Percentiles rank a stretch among this genome's conserved stretches.
These are phyloP conservation scores for Zymoseptoria tritici DNA, from an alignment of 2,329 filamentous ascomycete genomes.

Conservation along the genomic window DNA sequence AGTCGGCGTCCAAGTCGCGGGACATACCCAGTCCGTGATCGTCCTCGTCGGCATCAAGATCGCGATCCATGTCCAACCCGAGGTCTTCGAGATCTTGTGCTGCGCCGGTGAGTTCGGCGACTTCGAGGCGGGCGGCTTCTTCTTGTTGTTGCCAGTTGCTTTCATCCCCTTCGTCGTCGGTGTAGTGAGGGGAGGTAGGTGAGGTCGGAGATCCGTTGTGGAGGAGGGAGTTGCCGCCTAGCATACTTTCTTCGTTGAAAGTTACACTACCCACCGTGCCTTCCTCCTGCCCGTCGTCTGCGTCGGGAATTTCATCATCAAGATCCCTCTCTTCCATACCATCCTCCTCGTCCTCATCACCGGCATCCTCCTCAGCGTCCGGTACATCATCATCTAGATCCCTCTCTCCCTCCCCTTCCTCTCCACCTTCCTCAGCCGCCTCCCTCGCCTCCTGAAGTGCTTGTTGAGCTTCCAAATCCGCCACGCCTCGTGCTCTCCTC, in stretches of 20 bases:
- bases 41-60: slow-evolving; percentile 23
- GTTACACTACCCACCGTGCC: slow-evolving; percentile 39
- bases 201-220: not conserved
- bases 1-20: slow-evolving; percentile 47
- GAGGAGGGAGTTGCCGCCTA: slow-evolving; percentile 37
- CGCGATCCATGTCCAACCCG: slow-evolving; percentile 23
- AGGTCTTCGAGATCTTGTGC: slow-evolving; percentile 43
- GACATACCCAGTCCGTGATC: slow-evolving; percentile 47
- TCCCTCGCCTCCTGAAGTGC: slow-evolving; percentile 50
- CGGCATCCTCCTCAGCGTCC: slow-evolving; percentile 33
- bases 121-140: slow-evolving; percentile 38
- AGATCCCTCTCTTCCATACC: slow-evolving; percentile 40
- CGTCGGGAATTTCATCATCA: slow-evolving; percentile 62
- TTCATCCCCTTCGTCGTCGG: slow-evolving; percentile 34
- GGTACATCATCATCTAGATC: slow-evolving; percentile 45
- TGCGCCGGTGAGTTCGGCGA: slow-evolving; percentile 40
- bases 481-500: slow-evolving; percentile 60
- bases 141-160: slow-evolving; percentile 36
- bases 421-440: slow-evolving; percentile 29
- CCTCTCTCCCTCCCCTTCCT: slow-evolving; percentile 35
- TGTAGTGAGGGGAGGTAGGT: slow-evolving; percentile 17
- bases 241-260: slow-evolving; percentile 43
- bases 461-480: slow-evolving; percentile 59
- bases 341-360: slow-evolving; percentile 46
- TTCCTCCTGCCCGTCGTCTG: slow-evolving; percentile 33